Percentiles rank a stretch among this genome's conserved stretches.
phyloP scores from a whole-genome alignment of 495 filamentous ascomycete genomes.

The Xylaria bambusicola region DNA sequence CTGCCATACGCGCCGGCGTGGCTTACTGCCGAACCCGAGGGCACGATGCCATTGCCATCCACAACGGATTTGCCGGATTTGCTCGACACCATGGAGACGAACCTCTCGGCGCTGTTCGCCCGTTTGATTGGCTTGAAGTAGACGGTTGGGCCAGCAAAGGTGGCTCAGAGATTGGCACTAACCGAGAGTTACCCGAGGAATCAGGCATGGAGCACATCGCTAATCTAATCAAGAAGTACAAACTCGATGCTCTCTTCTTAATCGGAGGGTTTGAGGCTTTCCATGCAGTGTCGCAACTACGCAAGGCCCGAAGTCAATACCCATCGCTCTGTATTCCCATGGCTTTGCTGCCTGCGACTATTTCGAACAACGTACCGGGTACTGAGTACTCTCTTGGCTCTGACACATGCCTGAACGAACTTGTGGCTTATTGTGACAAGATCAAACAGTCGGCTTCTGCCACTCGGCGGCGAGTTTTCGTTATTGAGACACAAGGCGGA shows the following conservation, averaged over 20 bases:
- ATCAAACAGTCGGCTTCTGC: slow-evolving; percentile 96
- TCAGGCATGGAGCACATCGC: slow-evolving; percentile 84
- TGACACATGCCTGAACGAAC: slow-evolving; percentile 96
- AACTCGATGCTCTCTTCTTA: slow-evolving; percentile 88
- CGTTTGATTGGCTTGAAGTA: slow-evolving; percentile 88
- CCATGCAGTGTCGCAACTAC: slow-evolving; percentile 83
- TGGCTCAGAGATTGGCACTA: slow-evolving; percentile 96
- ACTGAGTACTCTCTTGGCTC: slow-evolving; percentile 96
- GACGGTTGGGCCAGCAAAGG: slow-evolving; percentile 95
- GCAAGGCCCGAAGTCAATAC: slow-evolving; percentile 75
- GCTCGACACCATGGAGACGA: slow-evolving; percentile 84
- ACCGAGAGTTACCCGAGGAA: slow-evolving; percentile 84
- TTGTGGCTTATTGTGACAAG: slow-evolving; percentile 93
- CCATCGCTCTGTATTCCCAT: slow-evolving; percentile 91
- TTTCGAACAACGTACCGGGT: slow-evolving; percentile 97
- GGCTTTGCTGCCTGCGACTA: slow-evolving; percentile 89
- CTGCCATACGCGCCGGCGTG: slow-evolving; percentile 89
- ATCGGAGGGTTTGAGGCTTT: slow-evolving; percentile 98
- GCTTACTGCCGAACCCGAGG: slow-evolving; percentile 95
- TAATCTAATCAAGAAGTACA: slow-evolving; percentile 78
- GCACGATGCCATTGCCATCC: slow-evolving; percentile 86
- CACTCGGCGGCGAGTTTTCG: slow-evolving; percentile 88
- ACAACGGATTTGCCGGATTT: slow-evolving; percentile 97
- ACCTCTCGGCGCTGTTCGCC: slow-evolving; percentile 78
- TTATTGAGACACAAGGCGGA: slow-evolving; percentile 96